Conservation (phyloP, 306 rosid genomes). For the Vigna reflexopilosa region DNA sequence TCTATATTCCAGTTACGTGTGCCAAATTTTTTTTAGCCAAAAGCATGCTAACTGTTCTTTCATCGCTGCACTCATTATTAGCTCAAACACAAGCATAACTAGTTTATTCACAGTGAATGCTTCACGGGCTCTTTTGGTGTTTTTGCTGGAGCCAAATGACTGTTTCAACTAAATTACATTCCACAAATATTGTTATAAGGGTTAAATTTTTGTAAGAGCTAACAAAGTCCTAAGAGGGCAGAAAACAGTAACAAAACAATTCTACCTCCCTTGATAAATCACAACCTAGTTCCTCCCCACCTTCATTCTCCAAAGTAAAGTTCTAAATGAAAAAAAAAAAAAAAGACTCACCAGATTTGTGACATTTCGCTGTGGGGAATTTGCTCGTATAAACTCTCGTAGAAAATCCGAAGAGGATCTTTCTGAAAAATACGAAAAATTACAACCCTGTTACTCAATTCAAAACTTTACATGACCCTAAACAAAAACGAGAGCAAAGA, state of each 20-base stretch:
- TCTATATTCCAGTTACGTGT: not conserved
- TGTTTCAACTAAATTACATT: not conserved
- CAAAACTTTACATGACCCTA: not conserved
- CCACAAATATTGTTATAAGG: not conserved
- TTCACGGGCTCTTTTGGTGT: not conserved
- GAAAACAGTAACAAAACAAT: slow-evolving; percentile 15
- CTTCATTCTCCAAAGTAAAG: not conserved
- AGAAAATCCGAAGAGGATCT: slow-evolving; percentile 82
- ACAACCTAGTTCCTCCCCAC: not conserved
- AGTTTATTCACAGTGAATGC: not conserved
- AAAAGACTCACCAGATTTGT: slow-evolving; percentile 74
- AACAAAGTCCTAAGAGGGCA: not conserved
- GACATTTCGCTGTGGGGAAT: slow-evolving; percentile 82
- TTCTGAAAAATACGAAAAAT: slow-evolving; percentile 59
- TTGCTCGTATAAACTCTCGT: slow-evolving; percentile 67
- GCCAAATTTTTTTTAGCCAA: not conserved
- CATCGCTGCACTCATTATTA: slow-evolving; percentile 2
- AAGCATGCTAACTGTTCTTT: not conserved
- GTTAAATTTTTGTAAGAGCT: not conserved
- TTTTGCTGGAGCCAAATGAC: not conserved
- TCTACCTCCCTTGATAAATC: not conserved
- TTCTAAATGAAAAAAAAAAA: not conserved
- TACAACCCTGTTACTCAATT: slow-evolving; percentile 5
- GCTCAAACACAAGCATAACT: not conserved
- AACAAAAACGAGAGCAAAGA: not conserved